Evolutionary conservation across 2,329 filamentous ascomycete genomes (phyloP).

Genomic region (Paradendryphiella salina): DNA sequence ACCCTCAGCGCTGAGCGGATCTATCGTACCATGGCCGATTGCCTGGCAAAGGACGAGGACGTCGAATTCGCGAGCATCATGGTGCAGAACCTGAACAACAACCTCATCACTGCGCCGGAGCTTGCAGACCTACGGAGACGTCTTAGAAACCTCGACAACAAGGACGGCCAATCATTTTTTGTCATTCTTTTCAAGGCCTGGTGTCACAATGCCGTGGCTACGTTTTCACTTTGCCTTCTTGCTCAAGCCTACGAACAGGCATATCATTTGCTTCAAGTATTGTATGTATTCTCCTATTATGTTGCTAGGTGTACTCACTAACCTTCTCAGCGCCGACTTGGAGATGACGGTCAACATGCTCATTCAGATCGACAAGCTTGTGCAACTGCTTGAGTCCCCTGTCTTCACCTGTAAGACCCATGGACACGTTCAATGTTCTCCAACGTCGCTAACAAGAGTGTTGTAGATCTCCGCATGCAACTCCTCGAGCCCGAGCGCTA

Average conservation of each 20-base stretch:
- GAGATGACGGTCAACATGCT: constrained; percentile 99
- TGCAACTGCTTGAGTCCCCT: constrained; percentile 93
- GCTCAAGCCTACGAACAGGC: constrained; percentile 98
- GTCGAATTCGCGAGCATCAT: constrained; percentile 99
- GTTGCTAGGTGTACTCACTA: constrained; percentile 20
- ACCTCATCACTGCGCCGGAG: constrained; percentile 95
- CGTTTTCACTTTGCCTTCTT: constrained; percentile 91
- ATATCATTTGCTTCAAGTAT: constrained; percentile 92
- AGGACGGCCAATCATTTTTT: constrained; percentile 95
- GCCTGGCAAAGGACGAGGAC: constrained; percentile 96
- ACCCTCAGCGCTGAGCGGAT: constrained; percentile 93
- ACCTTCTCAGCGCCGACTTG: constrained; percentile 73
- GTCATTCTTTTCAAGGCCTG: constrained; percentile 92
- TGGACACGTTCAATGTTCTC: background rate
- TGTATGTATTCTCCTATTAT: constrained; percentile 59
- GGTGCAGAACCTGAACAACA: constrained; percentile 99
- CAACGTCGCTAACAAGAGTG: constrained; percentile 14
- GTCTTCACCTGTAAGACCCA: constrained; percentile 84
- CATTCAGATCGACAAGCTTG: constrained; percentile 97
- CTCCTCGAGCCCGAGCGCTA: constrained; percentile 93
- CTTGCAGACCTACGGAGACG: constrained; percentile 87
- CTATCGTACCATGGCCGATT: constrained; percentile 92
- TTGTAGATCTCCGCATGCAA: constrained; percentile 83
- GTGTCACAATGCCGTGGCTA: constrained; percentile 98
- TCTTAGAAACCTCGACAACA: constrained; percentile 85